These are phyloP conservation scores for Eucalyptus sideroxylon DNA, from an alignment of 345 rosid genomes.

Conservation along the genomic window DNA sequence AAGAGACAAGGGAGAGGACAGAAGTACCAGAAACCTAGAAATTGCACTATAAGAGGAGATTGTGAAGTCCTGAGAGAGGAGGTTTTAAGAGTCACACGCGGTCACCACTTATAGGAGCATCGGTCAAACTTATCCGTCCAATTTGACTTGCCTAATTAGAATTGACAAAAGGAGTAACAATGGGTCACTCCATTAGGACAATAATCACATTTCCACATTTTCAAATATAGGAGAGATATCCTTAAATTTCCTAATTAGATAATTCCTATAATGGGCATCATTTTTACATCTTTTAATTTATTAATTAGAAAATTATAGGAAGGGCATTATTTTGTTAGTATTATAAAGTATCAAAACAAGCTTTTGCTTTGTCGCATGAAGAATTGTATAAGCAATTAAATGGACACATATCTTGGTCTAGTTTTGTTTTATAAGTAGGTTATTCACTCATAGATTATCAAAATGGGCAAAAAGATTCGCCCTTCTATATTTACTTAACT, in stretches of 20 bases:
- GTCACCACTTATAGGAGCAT: background rate
- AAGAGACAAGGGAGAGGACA: background rate
- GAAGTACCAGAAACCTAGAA: background rate
- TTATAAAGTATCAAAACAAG: too few relatives aligned
- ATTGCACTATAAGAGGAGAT: background rate
- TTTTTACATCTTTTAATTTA: background rate
- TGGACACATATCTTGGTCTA: too few relatives aligned
- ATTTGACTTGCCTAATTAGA: background rate
- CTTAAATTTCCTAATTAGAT: background rate
- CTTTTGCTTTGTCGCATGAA: too few relatives aligned
- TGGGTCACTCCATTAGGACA: background rate
- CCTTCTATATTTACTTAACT: too few relatives aligned
- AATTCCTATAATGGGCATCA: background rate
- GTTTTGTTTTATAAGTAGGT: too few relatives aligned
- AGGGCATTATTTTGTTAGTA: background rate
- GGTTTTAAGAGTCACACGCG: background rate
- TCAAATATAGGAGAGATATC: background rate
- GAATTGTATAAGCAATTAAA: too few relatives aligned
- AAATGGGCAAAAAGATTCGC: too few relatives aligned
- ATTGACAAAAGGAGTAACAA: background rate
- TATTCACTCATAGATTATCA: too few relatives aligned
- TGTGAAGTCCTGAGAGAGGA: background rate
- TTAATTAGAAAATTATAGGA: background rate
- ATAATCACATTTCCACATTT: background rate
- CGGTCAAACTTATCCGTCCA: background rate